Evolutionary conservation across 371 early-diverging fungal species (phyloP).

Genomic region (Saksenaea vasiformis): DNA sequence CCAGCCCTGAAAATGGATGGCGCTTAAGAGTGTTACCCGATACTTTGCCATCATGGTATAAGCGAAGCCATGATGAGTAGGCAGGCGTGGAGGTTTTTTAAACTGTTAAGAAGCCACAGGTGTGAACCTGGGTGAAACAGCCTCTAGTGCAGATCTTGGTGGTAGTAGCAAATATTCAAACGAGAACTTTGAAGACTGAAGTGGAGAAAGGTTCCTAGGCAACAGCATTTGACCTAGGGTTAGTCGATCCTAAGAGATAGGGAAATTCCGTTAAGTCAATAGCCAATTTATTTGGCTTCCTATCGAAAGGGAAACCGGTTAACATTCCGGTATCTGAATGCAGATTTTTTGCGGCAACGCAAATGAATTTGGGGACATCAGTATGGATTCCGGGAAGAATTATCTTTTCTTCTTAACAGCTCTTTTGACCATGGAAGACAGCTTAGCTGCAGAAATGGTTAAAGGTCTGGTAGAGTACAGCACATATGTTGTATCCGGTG

Average conservation of each 20-base stretch:
- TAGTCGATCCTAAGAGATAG: constrained; percentile 68
- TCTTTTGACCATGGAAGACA: constrained; percentile 42
- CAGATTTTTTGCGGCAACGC: constrained; percentile 55
- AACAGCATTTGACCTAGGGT: constrained; percentile 64
- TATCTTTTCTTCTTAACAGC: constrained; percentile 63
- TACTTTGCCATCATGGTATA: constrained; percentile 56
- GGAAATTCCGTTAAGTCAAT: constrained; percentile 47
- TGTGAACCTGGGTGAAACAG: constrained; percentile 35
- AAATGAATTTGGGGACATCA: constrained; percentile 57
- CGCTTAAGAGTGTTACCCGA: constrained; percentile 71
- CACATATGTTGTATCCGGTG: constrained; percentile 50
- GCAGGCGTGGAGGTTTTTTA: constrained; percentile 56
- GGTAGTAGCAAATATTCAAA: constrained; percentile 68
- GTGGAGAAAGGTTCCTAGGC: constrained; percentile 56
- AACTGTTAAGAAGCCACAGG: no score
- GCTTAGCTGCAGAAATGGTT: constrained; percentile 55
- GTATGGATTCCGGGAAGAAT: constrained; percentile 54
- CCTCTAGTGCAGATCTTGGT: constrained; percentile 68
- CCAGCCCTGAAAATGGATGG: constrained; percentile 74
- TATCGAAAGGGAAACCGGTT: constrained; percentile 70
- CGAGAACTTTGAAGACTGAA: constrained; percentile 71
- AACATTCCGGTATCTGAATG: constrained; percentile 62
- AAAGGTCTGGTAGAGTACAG: constrained; percentile 46
- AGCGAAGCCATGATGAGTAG: constrained; percentile 40
- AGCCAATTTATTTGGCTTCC: constrained; percentile 28